Conservation (phyloP, 345 rosid species). For the Eucalyptus polyanthemos region DNA sequence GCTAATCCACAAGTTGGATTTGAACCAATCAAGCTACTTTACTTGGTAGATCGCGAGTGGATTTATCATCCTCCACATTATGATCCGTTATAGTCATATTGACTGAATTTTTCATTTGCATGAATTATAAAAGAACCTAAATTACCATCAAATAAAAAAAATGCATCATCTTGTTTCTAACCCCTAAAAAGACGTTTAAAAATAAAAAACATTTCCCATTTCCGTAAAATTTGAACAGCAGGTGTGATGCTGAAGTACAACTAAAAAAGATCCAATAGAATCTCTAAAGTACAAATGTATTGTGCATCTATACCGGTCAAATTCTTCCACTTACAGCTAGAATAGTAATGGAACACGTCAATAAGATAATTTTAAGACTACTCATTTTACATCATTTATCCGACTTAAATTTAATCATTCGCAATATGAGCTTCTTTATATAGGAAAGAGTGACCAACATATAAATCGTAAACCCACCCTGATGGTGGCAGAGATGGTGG, state of each 20-base stretch:
- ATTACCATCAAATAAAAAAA: accelerated
- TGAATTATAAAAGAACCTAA: not conserved
- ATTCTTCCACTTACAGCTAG: not conserved
- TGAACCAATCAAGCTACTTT: not conserved
- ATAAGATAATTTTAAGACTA: not conserved
- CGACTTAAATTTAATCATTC: not conserved
- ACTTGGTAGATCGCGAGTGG: not conserved
- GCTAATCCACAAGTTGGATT: not conserved
- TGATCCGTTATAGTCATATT: not conserved
- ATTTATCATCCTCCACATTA: not conserved
- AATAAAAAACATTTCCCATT: not conserved
- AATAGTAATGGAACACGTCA: not conserved
- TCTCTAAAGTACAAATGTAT: not conserved
- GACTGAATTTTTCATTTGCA: not conserved
- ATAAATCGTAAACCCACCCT: no score
- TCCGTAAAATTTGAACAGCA: not conserved
- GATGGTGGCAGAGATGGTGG: no score
- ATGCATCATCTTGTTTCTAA: not conserved
- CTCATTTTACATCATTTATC: not conserved
- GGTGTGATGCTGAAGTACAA: not conserved
- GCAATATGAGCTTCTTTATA: not conserved
- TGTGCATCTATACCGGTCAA: not conserved
- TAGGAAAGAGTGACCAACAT: not conserved
- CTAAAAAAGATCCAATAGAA: not conserved
- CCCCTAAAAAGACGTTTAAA: not conserved